Percentiles rank a stretch among this genome's conserved stretches.
phyloP scores from a whole-genome alignment of 2,329 filamentous ascomycete species.

The Neofusicoccum parvum region DNA sequence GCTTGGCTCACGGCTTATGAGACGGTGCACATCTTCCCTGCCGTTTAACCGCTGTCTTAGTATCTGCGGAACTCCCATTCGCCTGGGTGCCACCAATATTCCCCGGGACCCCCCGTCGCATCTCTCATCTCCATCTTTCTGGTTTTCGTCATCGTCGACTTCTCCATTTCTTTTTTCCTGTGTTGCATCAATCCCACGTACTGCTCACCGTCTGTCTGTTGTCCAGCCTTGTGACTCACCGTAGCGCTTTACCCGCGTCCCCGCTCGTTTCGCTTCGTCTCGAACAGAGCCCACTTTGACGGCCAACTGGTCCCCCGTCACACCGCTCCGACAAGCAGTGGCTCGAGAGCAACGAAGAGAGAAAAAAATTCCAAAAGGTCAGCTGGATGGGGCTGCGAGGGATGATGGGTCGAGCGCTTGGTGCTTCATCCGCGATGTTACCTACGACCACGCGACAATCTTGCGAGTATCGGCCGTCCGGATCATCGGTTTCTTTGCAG shows the following conservation, averaged over 20 bases:
- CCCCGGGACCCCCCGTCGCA: background rate
- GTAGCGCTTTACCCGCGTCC: background rate
- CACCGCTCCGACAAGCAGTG: background rate
- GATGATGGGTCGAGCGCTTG: background rate
- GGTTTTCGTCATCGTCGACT: background rate
- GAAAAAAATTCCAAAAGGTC: background rate
- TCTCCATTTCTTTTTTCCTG: background rate
- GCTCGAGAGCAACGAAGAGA: background rate
- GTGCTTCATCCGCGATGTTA: background rate
- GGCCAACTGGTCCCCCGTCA: background rate
- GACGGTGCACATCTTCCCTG: background rate
- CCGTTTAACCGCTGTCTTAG: background rate
- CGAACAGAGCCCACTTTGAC: constrained; percentile 1
- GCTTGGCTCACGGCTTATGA: constrained; percentile 7
- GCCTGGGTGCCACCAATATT: background rate
- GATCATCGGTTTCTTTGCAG: background rate
- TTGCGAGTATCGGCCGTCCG: background rate
- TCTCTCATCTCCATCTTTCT: constrained; percentile 3
- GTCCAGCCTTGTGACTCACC: constrained; percentile 2
- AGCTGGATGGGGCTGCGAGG: background rate
- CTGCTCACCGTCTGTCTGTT: constrained; percentile 1
- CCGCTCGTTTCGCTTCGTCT: constrained; percentile 2
- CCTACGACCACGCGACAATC: background rate
- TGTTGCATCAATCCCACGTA: background rate
- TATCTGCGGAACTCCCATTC: background rate